These are phyloP conservation scores for Populus alba DNA, from an alignment of 345 rosid genomes.

Conservation along the genomic window DNA sequence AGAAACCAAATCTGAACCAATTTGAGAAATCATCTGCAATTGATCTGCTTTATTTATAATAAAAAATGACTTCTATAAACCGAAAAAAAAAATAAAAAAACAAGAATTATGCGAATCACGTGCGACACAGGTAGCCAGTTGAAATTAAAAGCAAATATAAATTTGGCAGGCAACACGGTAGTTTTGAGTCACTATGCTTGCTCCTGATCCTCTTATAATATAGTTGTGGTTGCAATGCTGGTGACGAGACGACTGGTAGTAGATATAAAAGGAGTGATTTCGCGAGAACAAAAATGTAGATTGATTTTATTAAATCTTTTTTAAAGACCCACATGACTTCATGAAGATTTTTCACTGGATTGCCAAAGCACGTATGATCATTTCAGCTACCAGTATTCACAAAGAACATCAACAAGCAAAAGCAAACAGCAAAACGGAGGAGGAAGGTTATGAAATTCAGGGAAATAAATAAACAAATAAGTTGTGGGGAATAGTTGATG, in stretches of 20 bases:
- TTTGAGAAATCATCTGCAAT: no score
- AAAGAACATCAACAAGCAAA: neutral
- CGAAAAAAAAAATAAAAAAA: neutral
- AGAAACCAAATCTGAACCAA: no score
- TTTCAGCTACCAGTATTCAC: neutral
- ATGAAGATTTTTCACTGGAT: neutral
- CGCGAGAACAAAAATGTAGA: neutral
- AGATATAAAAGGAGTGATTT: neutral
- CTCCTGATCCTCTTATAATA: neutral
- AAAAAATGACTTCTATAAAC: no score
- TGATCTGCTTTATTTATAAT: no score
- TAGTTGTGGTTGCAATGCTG: neutral
- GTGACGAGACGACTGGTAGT: neutral
- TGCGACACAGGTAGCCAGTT: no score
- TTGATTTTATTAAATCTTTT: neutral
- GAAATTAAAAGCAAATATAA: no score
- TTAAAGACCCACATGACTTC: neutral
- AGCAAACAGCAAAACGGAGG: neutral
- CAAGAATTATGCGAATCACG: no score
- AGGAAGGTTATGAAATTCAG: neutral
- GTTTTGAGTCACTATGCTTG: neutral
- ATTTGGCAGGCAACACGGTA: neutral
- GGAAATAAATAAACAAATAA: neutral
- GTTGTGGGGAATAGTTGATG: neutral
- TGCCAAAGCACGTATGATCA: neutral